Evolutionary conservation across 495 filamentous ascomycete species (phyloP).

Genomic region (Bathelium albidoporum): DNA sequence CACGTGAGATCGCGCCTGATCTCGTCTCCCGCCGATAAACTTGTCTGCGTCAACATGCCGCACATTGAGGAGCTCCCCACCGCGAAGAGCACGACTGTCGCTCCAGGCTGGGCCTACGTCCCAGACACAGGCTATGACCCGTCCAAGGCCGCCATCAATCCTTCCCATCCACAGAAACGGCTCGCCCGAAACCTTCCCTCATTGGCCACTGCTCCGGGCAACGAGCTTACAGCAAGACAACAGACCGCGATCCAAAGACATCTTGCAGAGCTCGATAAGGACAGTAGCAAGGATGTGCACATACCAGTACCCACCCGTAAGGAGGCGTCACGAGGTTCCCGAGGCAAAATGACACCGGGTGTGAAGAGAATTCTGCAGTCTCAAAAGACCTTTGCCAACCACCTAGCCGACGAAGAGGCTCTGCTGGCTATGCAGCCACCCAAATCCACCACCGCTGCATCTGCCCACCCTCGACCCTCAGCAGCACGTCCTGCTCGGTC

Average conservation of each 20-base stretch:
- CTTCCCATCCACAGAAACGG: slow-evolving; percentile 53
- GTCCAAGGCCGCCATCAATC: slow-evolving; percentile 47
- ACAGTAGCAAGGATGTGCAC: slow-evolving; percentile 60
- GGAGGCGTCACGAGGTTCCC: slow-evolving; percentile 36
- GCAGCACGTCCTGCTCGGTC: slow-evolving; percentile 13
- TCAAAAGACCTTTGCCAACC: slow-evolving; percentile 85
- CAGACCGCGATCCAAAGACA: slow-evolving; percentile 66
- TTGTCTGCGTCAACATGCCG: slow-evolving; percentile 36
- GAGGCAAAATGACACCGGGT: slow-evolving; percentile 52
- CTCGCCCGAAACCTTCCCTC: slow-evolving; percentile 35
- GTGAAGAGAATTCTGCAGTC: slow-evolving; percentile 85
- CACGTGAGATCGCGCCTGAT: neutral
- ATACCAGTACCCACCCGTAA: slow-evolving; percentile 54
- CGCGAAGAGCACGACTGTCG: slow-evolving; percentile 47
- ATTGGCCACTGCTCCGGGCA: slow-evolving; percentile 36
- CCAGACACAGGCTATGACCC: slow-evolving; percentile 59
- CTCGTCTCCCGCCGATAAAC: neutral
- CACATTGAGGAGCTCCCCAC: slow-evolving; percentile 66
- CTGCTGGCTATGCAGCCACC: slow-evolving; percentile 34
- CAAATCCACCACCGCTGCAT: neutral
- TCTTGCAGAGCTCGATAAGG: slow-evolving; percentile 67
- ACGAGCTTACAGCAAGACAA: slow-evolving; percentile 61
- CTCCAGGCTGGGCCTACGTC: slow-evolving; percentile 84
- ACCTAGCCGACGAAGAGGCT: slow-evolving; percentile 82
- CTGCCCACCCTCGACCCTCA: neutral